Evolutionary conservation across 768 basidiomycete species (phyloP).

Genomic region (Kwoniella mangroviensis): DNA sequence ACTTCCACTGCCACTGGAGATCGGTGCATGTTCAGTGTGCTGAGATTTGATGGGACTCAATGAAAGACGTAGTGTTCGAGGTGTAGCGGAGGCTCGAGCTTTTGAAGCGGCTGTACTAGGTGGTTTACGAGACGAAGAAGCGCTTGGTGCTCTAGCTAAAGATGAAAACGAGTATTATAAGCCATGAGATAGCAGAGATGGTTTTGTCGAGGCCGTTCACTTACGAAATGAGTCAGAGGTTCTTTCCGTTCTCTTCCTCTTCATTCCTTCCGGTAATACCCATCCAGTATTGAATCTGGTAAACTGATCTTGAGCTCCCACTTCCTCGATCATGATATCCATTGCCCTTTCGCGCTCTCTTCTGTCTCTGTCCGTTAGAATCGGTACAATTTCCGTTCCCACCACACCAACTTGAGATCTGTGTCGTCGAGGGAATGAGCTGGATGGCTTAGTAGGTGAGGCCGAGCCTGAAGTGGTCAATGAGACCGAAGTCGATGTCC

Average conservation of each 20-base stretch:
- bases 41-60: slow-evolving; percentile 14
- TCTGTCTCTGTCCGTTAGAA: slow-evolving; percentile 48
- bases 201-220: not conserved
- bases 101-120: slow-evolving; percentile 7
- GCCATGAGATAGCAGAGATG: not conserved
- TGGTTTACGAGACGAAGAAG: slow-evolving; percentile 17
- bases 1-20: slow-evolving; percentile 9
- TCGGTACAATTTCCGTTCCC: slow-evolving; percentile 39
- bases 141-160: slow-evolving; percentile 2
- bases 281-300: slow-evolving; percentile 82
- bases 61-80: slow-evolving; percentile 1
- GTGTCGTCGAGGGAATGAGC: not conserved
- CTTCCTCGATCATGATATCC: slow-evolving; percentile 67
- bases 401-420: slow-evolving; percentile 45
- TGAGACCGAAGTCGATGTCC: not conserved
- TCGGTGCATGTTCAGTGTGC: not conserved
- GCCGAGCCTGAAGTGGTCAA: slow-evolving; percentile 7
- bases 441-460: slow-evolving; percentile 1
- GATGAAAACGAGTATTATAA: not conserved
- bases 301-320: slow-evolving; percentile 76
- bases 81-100: slow-evolving; percentile 9
- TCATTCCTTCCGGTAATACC: slow-evolving; percentile 78
- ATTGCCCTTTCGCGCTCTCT: slow-evolving; percentile 39
- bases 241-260: slow-evolving; percentile 65
- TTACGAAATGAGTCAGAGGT: slow-evolving; percentile 50